Evolutionary conservation across 495 filamentous ascomycete species (phyloP).

Genomic region (Neurospora africana): DNA sequence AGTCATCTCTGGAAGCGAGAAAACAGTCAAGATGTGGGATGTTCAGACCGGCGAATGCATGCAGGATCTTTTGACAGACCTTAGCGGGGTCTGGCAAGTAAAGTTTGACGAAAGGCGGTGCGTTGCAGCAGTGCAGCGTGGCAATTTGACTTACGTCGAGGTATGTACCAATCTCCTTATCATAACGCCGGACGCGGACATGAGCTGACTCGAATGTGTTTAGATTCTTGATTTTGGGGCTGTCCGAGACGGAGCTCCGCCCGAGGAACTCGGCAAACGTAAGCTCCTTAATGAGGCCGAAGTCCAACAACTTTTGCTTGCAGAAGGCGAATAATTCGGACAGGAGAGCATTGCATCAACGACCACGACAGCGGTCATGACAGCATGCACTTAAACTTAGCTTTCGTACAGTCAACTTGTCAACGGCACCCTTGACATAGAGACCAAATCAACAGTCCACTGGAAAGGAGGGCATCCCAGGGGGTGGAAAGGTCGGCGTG

Average conservation of each 20-base stretch:
- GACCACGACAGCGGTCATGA: background rate
- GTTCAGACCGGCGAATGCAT: constrained; percentile 84
- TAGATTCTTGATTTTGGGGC: constrained; percentile 90
- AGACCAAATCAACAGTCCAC: background rate
- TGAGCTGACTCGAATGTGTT: background rate
- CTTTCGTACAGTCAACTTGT: background rate
- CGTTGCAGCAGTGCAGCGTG: constrained; percentile 91
- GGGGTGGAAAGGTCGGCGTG: background rate
- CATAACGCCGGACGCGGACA: background rate
- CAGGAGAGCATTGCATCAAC: background rate
- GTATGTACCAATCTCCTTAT: constrained; percentile 40
- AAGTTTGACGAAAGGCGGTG: constrained; percentile 93
- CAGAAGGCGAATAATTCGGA: constrained; percentile 25
- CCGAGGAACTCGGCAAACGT: constrained; percentile 65
- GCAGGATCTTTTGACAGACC: constrained; percentile 87
- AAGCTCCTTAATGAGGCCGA: constrained; percentile 63
- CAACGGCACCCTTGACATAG: background rate
- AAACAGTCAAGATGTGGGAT: constrained; percentile 98
- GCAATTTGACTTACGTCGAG: constrained; percentile 89
- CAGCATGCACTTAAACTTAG: background rate
- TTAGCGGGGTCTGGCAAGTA: constrained; percentile 97
- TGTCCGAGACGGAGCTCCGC: constrained; percentile 65
- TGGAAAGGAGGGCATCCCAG: background rate
- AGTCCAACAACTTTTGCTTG: constrained; percentile 32
- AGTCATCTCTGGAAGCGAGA: constrained; percentile 90